Percentiles rank a stretch among this genome's conserved stretches.
Conservation (phyloP, 2,329 filamentous ascomycete species). For the Xylaria sp. region DNA sequence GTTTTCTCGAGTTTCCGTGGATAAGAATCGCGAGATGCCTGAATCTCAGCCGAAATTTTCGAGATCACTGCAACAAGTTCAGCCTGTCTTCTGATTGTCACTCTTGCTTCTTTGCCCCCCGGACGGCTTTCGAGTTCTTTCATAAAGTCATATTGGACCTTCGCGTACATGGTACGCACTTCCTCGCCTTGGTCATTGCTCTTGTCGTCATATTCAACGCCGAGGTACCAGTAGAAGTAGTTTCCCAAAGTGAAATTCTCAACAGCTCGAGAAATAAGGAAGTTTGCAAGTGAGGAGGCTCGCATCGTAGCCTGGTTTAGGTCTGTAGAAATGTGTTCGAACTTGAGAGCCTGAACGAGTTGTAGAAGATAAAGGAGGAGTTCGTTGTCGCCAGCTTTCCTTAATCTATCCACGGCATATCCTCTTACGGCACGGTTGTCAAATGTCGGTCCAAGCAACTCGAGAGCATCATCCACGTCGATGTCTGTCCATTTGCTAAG, state of each 20-base stretch:
- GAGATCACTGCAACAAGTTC: slow-evolving; percentile 88
- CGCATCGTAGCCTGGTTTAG: slow-evolving; percentile 70
- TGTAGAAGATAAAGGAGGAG: slow-evolving; percentile 91
- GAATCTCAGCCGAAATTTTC: slow-evolving; percentile 89
- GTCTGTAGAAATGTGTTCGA: slow-evolving; percentile 77
- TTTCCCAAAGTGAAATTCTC: slow-evolving; percentile 92
- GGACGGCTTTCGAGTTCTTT: slow-evolving; percentile 78
- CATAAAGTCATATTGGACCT: slow-evolving; percentile 98
- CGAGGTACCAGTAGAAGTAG: slow-evolving; percentile 97
- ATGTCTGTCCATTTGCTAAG: slow-evolving; percentile 95
- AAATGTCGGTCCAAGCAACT: slow-evolving; percentile 91
- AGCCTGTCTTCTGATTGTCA: slow-evolving; percentile 83
- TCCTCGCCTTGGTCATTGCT: slow-evolving; percentile 78
- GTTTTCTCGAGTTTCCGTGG: slow-evolving; percentile 83
- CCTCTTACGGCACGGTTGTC: slow-evolving; percentile 88
- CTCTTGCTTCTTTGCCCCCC: slow-evolving; percentile 77
- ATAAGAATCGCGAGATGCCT: slow-evolving; percentile 80
- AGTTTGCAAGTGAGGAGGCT: slow-evolving; percentile 84
- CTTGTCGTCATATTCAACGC: slow-evolving; percentile 93
- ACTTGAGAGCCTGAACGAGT: slow-evolving; percentile 94
- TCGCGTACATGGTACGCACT: slow-evolving; percentile 87
- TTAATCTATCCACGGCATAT: slow-evolving; percentile 90
- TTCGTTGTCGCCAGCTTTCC: slow-evolving; percentile 93
- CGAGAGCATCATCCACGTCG: slow-evolving; percentile 94
- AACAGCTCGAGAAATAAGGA: slow-evolving; percentile 87